Evolutionary conservation across 352 stramenopile genomes (phyloP).

Genomic region (Phytopythium kandeliae): DNA sequence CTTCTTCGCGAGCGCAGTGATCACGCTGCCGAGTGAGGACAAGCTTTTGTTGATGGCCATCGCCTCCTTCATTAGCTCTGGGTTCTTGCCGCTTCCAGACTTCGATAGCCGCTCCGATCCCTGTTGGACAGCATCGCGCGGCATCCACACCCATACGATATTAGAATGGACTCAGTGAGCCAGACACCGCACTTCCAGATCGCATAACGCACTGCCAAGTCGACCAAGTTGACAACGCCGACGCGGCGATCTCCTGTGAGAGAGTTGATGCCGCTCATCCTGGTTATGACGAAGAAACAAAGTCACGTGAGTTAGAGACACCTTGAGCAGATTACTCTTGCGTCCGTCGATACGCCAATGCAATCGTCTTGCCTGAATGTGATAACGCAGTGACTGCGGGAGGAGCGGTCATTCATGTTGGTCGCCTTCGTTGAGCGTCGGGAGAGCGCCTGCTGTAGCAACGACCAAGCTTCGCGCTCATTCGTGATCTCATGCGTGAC

Average conservation of each 20-base stretch:
- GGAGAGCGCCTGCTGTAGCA: slow-evolving; percentile 54
- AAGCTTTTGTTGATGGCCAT: slow-evolving; percentile 88
- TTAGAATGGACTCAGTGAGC: not conserved
- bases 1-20: slow-evolving; percentile 79
- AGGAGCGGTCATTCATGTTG: slow-evolving; percentile 83
- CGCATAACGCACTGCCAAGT: slow-evolving; percentile 54
- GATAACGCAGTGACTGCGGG: slow-evolving; percentile 81
- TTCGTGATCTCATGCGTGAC: slow-evolving; percentile 47
- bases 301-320: not conserved
- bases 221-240: slow-evolving; percentile 74
- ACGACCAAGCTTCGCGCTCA: slow-evolving; percentile 55
- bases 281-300: slow-evolving; percentile 7
- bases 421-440: slow-evolving; percentile 76
- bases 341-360: not conserved
- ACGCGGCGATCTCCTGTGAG: slow-evolving; percentile 48
- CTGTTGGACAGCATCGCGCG: slow-evolving; percentile 10
- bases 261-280: slow-evolving; percentile 55
- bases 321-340: no score
- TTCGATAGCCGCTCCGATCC: slow-evolving; percentile 82
- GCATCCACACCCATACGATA: not conserved
- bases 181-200: not conserved
- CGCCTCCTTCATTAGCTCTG: slow-evolving; percentile 79
- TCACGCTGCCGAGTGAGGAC: slow-evolving; percentile 78
- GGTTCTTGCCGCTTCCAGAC: slow-evolving; percentile 67
- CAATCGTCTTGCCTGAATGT: slow-evolving; percentile 50